Conservation (phyloP, 2,329 filamentous ascomycete genomes). For the Pyrenochaeta sp. region DNA sequence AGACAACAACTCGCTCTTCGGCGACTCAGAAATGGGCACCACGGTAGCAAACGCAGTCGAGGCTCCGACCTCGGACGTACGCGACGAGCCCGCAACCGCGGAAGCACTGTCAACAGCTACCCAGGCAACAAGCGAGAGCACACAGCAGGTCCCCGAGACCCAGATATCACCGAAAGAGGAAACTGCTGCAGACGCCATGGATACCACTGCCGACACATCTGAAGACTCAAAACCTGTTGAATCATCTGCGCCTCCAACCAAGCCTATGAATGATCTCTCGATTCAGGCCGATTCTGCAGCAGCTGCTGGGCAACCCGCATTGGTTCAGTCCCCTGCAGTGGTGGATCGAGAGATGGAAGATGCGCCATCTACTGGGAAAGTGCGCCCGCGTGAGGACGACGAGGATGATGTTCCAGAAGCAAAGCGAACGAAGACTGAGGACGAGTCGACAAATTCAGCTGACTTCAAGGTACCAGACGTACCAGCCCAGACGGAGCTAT, state of each 20-base stretch:
- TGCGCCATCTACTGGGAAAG: slow-evolving; percentile 51
- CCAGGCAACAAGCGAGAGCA: slow-evolving; percentile 33
- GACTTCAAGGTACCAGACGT: slow-evolving; percentile 57
- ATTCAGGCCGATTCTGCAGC: slow-evolving; percentile 34
- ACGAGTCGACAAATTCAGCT: slow-evolving; percentile 36
- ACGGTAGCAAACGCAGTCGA: slow-evolving; percentile 52
- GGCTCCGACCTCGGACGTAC: slow-evolving; percentile 49
- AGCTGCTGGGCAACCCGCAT: slow-evolving; percentile 17
- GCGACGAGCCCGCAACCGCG: slow-evolving; percentile 34
- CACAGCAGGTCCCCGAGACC: slow-evolving; percentile 43
- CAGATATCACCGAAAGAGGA: slow-evolving; percentile 27
- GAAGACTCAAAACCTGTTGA: slow-evolving; percentile 20
- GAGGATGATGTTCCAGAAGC: slow-evolving; percentile 66
- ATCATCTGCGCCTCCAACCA: slow-evolving; percentile 36
- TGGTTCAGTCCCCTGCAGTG: slow-evolving; percentile 34
- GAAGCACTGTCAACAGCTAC: slow-evolving; percentile 22
- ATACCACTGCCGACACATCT: slow-evolving; percentile 29
- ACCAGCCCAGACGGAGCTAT: slow-evolving; percentile 44
- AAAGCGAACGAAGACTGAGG: slow-evolving; percentile 81
- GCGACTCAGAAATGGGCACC: slow-evolving; percentile 35
- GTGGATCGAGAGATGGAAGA: slow-evolving; percentile 50
- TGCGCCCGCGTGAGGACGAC: slow-evolving; percentile 73
- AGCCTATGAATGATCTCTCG: slow-evolving; percentile 44
- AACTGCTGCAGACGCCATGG: slow-evolving; percentile 36
- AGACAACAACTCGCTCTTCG: slow-evolving; percentile 52